Evolutionary conservation across 495 filamentous ascomycete species (phyloP).

Genomic region (Tetracladium setigerum): DNA sequence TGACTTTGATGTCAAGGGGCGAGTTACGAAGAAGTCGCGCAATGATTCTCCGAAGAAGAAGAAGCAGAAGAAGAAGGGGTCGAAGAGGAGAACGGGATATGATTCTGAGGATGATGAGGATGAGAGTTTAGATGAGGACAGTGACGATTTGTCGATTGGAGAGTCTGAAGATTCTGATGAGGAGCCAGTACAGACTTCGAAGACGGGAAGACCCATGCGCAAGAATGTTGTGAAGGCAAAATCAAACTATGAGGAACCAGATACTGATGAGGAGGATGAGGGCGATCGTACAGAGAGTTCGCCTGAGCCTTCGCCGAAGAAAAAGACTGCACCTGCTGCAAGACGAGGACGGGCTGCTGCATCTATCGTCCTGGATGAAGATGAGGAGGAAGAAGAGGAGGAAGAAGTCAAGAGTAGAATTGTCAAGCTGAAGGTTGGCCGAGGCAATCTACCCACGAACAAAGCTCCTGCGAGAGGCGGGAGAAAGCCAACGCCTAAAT

Average conservation of each 20-base stretch:
- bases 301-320: slow-evolving; percentile 20
- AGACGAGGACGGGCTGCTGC: slow-evolving; percentile 1
- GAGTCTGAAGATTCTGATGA: background rate
- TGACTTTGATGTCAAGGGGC: slow-evolving; percentile 53
- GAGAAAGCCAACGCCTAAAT: slow-evolving; percentile 24
- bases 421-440: slow-evolving; percentile 28
- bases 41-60: slow-evolving; percentile 40
- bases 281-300: slow-evolving; percentile 4
- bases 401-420: slow-evolving; percentile 15
- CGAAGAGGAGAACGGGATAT: slow-evolving; percentile 35
- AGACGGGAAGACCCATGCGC: slow-evolving; percentile 16
- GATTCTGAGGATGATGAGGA: slow-evolving; percentile 24
- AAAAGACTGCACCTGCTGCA: slow-evolving; percentile 32
- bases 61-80: slow-evolving; percentile 57
- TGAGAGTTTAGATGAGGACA: slow-evolving; percentile 25
- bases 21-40: slow-evolving; percentile 32
- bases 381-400: slow-evolving; percentile 22
- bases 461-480: slow-evolving; percentile 3
- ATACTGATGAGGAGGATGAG: slow-evolving; percentile 18
- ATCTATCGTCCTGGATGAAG: background rate
- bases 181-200: background rate
- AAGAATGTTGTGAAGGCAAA: slow-evolving; percentile 27
- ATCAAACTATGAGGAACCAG: slow-evolving; percentile 31
- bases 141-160: background rate
- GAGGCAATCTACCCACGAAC: background rate